A percentile compares a stretch with the other conserved stretches of the same genome.
Conservation (phyloP, 768 basidiomycete genomes). For the Chlorophyllum brunneum region DNA sequence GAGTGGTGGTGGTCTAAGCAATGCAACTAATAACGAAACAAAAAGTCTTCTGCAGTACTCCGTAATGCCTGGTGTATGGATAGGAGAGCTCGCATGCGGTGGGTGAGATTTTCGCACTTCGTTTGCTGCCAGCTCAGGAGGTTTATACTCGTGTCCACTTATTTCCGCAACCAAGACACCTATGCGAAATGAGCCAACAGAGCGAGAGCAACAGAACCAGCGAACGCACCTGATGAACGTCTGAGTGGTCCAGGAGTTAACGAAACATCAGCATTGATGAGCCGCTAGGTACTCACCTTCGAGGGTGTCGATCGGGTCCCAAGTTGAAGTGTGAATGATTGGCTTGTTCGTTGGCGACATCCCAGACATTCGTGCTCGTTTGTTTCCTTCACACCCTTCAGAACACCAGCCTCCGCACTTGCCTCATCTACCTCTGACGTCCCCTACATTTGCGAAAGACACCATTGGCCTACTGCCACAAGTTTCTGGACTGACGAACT, state of each 20-base stretch:
- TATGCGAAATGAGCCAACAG: not conserved
- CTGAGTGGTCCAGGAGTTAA: not conserved
- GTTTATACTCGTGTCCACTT: constrained; percentile 1
- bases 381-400: no score
- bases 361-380: not conserved
- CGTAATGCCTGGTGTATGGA: no score
- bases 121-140: not conserved
- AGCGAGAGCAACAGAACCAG: not conserved
- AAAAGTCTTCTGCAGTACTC: no score
- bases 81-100: no score
- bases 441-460: not conserved
- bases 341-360: not conserved
- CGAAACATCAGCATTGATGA: not conserved
- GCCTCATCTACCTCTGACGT: not conserved
- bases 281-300: not conserved
- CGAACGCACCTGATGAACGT: not conserved
- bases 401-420: not conserved
- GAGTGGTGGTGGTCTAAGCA: no score
- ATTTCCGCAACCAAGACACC: constrained; percentile 7
- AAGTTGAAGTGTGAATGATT: not conserved
- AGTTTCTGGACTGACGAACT: not conserved
- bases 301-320: not conserved
- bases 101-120: not conserved
- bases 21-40: no score
- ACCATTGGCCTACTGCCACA: not conserved